These are phyloP conservation scores for Gymnopilus junonius DNA, from an alignment of 768 basidiomycete species.

Conservation along the genomic window DNA sequence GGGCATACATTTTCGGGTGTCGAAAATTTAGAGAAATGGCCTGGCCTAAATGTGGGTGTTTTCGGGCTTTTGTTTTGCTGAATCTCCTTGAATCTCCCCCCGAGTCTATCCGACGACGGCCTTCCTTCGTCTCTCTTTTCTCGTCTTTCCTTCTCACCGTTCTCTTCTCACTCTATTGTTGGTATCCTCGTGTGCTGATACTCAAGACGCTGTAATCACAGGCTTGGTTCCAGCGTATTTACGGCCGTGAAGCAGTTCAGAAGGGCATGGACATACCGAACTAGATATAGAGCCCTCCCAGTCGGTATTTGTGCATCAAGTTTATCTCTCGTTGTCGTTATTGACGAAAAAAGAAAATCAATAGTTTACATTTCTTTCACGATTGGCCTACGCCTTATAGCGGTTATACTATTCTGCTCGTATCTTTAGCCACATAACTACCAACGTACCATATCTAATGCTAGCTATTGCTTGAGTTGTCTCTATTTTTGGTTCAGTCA, in stretches of 20 bases:
- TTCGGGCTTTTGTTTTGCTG: not conserved
- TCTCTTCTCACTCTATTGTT: not conserved
- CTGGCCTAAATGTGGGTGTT: constrained; percentile 54
- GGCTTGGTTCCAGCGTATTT: constrained; percentile 31
- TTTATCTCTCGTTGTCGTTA: too few species aligned
- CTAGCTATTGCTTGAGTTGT: not conserved
- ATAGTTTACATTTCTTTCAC: too few species aligned
- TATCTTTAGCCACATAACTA: too few species aligned
- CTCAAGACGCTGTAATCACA: constrained; percentile 5
- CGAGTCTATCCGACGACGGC: constrained; percentile 13
- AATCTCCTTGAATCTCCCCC: constrained; percentile 12
- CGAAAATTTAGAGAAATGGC: constrained; percentile 62
- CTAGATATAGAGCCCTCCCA: too few species aligned
- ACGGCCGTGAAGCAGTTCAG: constrained; percentile 24
- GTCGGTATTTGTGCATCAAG: too few species aligned
- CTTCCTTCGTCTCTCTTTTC: not conserved
- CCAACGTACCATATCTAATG: too few species aligned
- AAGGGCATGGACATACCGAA: constrained; percentile 22
- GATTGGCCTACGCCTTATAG: too few species aligned
- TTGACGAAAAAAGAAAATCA: too few species aligned
- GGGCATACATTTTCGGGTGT: constrained; percentile 50
- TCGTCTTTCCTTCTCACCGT: constrained; percentile 1
- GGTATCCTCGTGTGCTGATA: not conserved
- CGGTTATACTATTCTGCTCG: too few species aligned
- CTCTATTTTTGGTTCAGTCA: not conserved